Evolutionary conservation across 2,329 filamentous ascomycete species (phyloP).

Genomic region (Anthostomella pinea): DNA sequence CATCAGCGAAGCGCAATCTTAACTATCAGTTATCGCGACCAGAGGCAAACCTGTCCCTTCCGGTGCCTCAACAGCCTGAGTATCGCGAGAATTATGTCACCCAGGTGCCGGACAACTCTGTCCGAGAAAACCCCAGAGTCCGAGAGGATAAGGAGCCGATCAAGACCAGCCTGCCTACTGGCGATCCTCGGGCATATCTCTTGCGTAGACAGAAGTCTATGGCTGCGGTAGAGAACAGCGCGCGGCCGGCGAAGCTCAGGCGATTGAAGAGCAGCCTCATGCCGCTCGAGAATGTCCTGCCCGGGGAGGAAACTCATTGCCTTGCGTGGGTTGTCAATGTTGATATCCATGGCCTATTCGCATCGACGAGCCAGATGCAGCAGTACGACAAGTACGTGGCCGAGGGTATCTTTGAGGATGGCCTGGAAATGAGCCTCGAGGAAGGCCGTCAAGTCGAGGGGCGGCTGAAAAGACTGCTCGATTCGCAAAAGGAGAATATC

Average conservation of each 20-base stretch:
- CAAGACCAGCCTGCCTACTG: constrained; percentile 23
- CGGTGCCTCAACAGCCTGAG: neutral
- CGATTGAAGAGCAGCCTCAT: constrained; percentile 29
- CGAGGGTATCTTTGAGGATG: constrained; percentile 22
- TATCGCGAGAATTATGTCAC: constrained; percentile 11
- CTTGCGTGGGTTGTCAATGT: constrained; percentile 10
- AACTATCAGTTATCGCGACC: constrained; percentile 16
- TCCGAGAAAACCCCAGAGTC: constrained; percentile 2
- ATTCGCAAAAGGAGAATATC: constrained; percentile 10
- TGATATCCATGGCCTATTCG: constrained; percentile 11
- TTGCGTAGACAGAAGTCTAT: constrained; percentile 32
- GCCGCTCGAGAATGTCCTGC: constrained; percentile 26
- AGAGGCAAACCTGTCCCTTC: neutral
- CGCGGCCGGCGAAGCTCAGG: constrained; percentile 20
- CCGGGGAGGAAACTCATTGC: constrained; percentile 19
- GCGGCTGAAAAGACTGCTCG: constrained; percentile 21
- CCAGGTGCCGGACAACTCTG: constrained; percentile 7
- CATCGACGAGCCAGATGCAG: constrained; percentile 7
- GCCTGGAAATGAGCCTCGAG: constrained; percentile 26
- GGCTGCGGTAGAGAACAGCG: constrained; percentile 13
- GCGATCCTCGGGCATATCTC: constrained; percentile 32
- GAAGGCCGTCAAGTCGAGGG: constrained; percentile 23
- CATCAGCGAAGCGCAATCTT: constrained; percentile 13
- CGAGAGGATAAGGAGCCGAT: constrained; percentile 23
- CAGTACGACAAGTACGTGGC: constrained; percentile 26